A percentile compares a stretch with the other conserved stretches of the same genome.
These are phyloP conservation scores for Phytophthora colocasiae DNA, from an alignment of 352 stramenopile species.

Conservation along the genomic window DNA sequence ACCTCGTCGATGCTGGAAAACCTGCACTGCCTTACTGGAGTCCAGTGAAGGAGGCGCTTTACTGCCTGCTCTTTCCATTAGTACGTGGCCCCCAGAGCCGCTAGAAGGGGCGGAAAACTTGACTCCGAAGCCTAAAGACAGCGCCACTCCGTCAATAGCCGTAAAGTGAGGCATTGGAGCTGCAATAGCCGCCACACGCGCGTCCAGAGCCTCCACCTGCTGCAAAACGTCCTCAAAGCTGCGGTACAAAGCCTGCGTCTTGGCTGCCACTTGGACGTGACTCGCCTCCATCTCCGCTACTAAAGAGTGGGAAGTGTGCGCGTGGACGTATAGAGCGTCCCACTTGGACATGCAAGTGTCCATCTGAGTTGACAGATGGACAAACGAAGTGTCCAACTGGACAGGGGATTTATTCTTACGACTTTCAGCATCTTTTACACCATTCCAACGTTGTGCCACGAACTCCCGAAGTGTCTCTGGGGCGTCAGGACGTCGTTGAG, in stretches of 20 bases:
- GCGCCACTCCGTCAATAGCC: constrained; percentile 61
- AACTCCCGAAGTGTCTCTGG: constrained; percentile 56
- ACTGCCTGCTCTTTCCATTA: constrained; percentile 25
- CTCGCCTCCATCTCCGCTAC: constrained; percentile 86
- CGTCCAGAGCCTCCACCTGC: constrained; percentile 68
- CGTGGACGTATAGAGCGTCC: constrained; percentile 55
- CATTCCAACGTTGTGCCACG: constrained; percentile 17
- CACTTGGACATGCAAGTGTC: constrained; percentile 47
- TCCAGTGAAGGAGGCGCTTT: constrained; percentile 3
- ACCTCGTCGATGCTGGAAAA: constrained; percentile 77
- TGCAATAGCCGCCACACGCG: constrained; percentile 67
- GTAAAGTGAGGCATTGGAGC: constrained; percentile 79
- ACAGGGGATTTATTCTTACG: background rate
- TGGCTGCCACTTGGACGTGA: constrained; percentile 75
- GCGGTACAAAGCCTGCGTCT: constrained; percentile 80
- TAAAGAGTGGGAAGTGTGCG: constrained; percentile 64
- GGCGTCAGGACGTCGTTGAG: constrained; percentile 21
- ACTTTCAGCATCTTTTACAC: no score
- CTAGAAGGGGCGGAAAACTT: constrained; percentile 62
- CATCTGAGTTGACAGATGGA: constrained; percentile 41
- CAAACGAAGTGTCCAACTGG: constrained; percentile 33
- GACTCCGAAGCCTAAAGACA: constrained; percentile 70
- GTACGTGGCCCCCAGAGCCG: constrained; percentile 5
- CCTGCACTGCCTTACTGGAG: constrained; percentile 59
- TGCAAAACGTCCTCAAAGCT: constrained; percentile 76